A percentile compares a stretch with the other conserved stretches of the same genome.
phyloP scores from a whole-genome alignment of 2,329 filamentous ascomycete genomes.

The Aspergillus sp. region DNA sequence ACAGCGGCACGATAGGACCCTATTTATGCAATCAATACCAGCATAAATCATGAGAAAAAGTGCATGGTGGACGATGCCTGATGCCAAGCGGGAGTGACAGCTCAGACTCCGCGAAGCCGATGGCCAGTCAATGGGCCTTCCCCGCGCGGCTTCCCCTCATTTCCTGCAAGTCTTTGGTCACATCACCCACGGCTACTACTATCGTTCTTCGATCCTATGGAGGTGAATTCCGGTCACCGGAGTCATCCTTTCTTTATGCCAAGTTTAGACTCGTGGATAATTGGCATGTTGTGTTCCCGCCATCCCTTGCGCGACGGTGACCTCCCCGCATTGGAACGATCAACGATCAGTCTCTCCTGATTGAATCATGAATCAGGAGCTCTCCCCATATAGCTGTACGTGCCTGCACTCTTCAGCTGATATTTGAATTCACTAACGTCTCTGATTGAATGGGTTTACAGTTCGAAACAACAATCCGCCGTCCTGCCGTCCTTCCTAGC shows the following conservation, averaged over 20 bases:
- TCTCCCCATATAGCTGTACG: background rate
- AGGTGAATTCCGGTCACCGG: conserved; percentile 9
- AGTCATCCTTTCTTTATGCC: conserved; percentile 9
- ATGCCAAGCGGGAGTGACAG: background rate
- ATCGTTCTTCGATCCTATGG: conserved; percentile 14
- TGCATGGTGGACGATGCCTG: background rate
- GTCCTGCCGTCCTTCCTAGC: background rate
- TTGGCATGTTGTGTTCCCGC: conserved; percentile 10
- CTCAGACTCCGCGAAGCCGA: background rate
- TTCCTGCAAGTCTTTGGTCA: conserved; percentile 12
- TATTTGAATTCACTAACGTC: background rate
- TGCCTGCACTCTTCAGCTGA: background rate
- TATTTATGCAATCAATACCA: background rate
- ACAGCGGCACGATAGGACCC: background rate
- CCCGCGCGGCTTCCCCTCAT: conserved; percentile 17
- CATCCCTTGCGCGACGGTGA: conserved; percentile 12
- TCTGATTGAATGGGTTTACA: background rate
- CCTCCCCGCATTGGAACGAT: conserved; percentile 12
- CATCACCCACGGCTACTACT: conserved; percentile 13
- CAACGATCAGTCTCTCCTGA: conserved; percentile 3
- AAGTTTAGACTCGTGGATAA: conserved; percentile 21
- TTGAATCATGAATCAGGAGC: background rate
- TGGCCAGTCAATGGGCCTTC: background rate
- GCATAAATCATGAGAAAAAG: background rate
- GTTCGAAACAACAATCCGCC: background rate